Percentiles rank a stretch among this genome's conserved stretches.
These are phyloP conservation scores for Beauveria asiatica DNA, from an alignment of 2,329 filamentous ascomycete genomes.

Conservation along the genomic window DNA sequence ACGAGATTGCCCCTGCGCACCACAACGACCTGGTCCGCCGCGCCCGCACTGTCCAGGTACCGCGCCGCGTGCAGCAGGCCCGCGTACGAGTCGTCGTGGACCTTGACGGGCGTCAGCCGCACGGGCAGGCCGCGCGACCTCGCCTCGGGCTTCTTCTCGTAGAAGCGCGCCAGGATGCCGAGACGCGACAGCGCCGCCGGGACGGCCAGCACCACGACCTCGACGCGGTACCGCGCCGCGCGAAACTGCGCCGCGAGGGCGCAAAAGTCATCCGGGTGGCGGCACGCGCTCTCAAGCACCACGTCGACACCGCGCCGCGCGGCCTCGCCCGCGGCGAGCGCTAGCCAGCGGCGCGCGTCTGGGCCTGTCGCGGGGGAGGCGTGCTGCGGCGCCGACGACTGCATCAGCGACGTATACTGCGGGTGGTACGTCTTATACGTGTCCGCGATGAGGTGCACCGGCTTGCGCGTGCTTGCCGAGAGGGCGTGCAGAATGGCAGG, in stretches of 20 bases:
- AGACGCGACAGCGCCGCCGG: slow-evolving; percentile 32
- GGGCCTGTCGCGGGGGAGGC: slow-evolving; percentile 30
- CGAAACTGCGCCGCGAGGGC: slow-evolving; percentile 27
- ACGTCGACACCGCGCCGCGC: slow-evolving; percentile 25
- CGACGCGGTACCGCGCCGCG: slow-evolving; percentile 27
- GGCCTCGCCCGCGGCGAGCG: slow-evolving; percentile 28
- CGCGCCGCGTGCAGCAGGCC: slow-evolving; percentile 29
- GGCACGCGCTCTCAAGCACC: slow-evolving; percentile 37
- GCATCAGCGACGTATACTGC: slow-evolving; percentile 25
- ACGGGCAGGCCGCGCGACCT: slow-evolving; percentile 27
- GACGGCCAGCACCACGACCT: slow-evolving; percentile 34
- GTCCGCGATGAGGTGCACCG: slow-evolving; percentile 39
- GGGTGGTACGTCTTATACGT: slow-evolving; percentile 42
- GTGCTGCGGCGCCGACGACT: slow-evolving; percentile 21
- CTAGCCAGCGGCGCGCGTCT: slow-evolving; percentile 37
- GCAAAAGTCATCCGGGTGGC: slow-evolving; percentile 33
- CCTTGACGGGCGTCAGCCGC: slow-evolving; percentile 32
- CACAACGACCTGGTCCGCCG: slow-evolving; percentile 29
- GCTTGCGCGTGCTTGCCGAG: neutral
- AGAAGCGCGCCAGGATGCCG: slow-evolving; percentile 33
- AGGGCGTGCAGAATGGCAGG: slow-evolving; percentile 29
- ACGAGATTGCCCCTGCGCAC: slow-evolving; percentile 31
- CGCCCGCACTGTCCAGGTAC: slow-evolving; percentile 26
- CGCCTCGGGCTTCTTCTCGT: slow-evolving; percentile 27
- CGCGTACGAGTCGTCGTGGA: slow-evolving; percentile 38